A percentile compares a stretch with the other conserved stretches of the same genome.
These are phyloP conservation scores for Cynara cardunculus DNA, from an alignment of 129 eudicot genomes.

Conservation along the genomic window DNA sequence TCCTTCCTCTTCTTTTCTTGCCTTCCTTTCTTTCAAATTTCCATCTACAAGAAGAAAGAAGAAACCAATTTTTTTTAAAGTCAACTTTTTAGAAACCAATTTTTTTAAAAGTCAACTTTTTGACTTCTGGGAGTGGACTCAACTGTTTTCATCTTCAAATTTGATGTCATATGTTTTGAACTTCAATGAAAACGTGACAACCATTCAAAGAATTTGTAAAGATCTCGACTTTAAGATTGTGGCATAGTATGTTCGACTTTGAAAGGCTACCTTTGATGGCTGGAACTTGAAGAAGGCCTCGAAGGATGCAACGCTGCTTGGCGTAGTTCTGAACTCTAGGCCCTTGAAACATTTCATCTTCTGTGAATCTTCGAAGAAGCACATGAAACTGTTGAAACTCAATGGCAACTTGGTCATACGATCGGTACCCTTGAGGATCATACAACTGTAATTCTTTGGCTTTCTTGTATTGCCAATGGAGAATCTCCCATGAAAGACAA, in stretches of 20 bases:
- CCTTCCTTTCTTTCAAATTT: slow-evolving; percentile 51
- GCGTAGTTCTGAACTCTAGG: slow-evolving; percentile 64
- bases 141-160: neutral
- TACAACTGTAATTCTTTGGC: slow-evolving; percentile 53
- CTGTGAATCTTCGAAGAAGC: slow-evolving; percentile 64
- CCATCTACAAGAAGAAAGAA: slow-evolving; percentile 47
- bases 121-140: neutral
- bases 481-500: slow-evolving; percentile 89
- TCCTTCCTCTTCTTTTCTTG: slow-evolving; percentile 34
- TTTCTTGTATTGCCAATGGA: slow-evolving; percentile 71
- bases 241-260: neutral
- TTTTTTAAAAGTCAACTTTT: neutral
- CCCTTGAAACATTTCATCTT: slow-evolving; percentile 80
- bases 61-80: slow-evolving; percentile 10
- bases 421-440: slow-evolving; percentile 45
- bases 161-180: neutral
- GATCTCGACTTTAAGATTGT: neutral
- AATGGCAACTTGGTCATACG: slow-evolving; percentile 65
- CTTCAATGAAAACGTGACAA: neutral
- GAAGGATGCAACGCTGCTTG: slow-evolving; percentile 44
- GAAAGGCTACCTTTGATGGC: slow-evolving; percentile 51
- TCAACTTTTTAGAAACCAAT: slow-evolving; percentile 7
- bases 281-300: slow-evolving; percentile 81
- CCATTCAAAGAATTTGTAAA: neutral
- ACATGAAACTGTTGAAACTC: slow-evolving; percentile 93